Evolutionary conservation across 345 rosid species (phyloP).

Genomic region (Lagerstroemia speciosa): DNA sequence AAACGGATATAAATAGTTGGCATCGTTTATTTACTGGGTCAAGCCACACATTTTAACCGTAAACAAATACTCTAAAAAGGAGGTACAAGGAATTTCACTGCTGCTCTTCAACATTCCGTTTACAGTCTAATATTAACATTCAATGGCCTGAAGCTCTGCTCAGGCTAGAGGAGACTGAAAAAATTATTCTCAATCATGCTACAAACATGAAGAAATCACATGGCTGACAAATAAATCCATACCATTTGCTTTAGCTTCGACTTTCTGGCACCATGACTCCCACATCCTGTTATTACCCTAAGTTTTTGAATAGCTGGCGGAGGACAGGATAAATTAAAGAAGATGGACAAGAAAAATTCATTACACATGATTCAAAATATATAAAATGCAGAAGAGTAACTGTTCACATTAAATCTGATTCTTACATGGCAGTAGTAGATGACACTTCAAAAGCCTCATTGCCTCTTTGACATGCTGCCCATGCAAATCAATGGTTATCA

Average conservation of each 20-base stretch:
- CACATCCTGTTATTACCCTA: conserved; percentile 93
- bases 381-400: not conserved
- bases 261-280: conserved; percentile 69
- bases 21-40: not conserved
- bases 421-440: conserved; percentile 77
- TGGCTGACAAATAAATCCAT: conserved; percentile 14
- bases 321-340: not conserved
- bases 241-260: conserved; percentile 86
- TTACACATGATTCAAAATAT: not conserved
- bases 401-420: not conserved
- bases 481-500: conserved; percentile 83
- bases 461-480: conserved; percentile 95
- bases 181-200: not conserved
- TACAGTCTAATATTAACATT: not conserved
- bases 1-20: not conserved
- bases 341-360: conserved; percentile 1
- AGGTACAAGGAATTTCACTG: too few species aligned
- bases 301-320: conserved; percentile 57
- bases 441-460: conserved; percentile 64
- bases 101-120: too few species aligned
- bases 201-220: not conserved
- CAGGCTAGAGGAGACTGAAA: not conserved
- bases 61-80: too few species aligned
- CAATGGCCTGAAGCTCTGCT: not conserved
- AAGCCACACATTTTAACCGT: not conserved